A percentile compares a stretch with the other conserved stretches of the same genome.
phyloP scores from a whole-genome alignment of 1,139 yeast species.

The Geotrichum candidum region DNA sequence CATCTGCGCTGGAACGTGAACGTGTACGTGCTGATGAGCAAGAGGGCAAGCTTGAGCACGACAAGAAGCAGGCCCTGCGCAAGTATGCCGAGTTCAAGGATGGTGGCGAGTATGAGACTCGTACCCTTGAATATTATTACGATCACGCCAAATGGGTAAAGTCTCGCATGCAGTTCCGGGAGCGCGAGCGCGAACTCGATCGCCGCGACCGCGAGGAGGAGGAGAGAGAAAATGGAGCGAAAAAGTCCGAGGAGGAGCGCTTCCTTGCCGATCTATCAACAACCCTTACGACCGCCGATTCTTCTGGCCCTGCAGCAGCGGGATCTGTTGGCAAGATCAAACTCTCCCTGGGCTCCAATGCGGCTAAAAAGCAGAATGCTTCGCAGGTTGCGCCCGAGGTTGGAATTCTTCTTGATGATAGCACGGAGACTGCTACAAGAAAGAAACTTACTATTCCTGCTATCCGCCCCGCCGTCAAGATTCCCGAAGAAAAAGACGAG shows the following conservation, averaged over 20 bases:
- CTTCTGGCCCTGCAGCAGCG: background rate
- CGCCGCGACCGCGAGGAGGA: slow-evolving; percentile 27
- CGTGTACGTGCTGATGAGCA: slow-evolving; percentile 20
- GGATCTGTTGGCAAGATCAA: slow-evolving; percentile 14
- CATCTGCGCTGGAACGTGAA: slow-evolving; percentile 26
- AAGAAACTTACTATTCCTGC: slow-evolving; percentile 3
- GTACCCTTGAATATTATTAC: slow-evolving; percentile 29
- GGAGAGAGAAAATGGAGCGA: slow-evolving; percentile 19
- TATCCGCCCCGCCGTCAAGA: slow-evolving; percentile 5
- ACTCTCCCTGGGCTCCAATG: slow-evolving; percentile 10
- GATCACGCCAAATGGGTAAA: slow-evolving; percentile 35
- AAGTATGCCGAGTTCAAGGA: slow-evolving; percentile 27
- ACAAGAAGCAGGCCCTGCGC: slow-evolving; percentile 21
- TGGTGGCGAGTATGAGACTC: slow-evolving; percentile 21
- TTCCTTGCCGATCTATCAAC: background rate
- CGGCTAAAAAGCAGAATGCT: slow-evolving; percentile 3
- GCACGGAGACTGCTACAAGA: background rate
- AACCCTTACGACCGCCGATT: background rate
- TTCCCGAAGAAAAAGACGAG: slow-evolving; percentile 24
- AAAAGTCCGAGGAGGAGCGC: slow-evolving; percentile 4
- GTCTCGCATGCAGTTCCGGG: slow-evolving; percentile 26
- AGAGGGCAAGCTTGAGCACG: slow-evolving; percentile 20
- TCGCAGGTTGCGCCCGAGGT: slow-evolving; percentile 1
- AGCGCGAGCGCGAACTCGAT: slow-evolving; percentile 31
- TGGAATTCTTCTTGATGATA: slow-evolving; percentile 9